phyloP scores from a whole-genome alignment of 768 basidiomycete species.

The Mycena rosella region DNA sequence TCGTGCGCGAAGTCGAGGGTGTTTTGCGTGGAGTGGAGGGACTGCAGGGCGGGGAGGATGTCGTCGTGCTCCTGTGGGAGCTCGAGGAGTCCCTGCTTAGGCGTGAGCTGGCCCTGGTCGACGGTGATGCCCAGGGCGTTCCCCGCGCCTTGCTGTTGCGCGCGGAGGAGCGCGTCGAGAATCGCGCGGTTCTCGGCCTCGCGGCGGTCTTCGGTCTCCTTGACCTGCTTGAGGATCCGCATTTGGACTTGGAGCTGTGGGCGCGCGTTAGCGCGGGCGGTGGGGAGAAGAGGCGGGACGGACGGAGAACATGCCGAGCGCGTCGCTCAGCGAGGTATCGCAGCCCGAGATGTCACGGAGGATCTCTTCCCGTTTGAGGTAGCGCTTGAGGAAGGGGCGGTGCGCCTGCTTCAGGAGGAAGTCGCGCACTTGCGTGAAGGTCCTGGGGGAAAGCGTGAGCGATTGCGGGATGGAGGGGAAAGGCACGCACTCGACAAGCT shows the following conservation, averaged over 20 bases:
- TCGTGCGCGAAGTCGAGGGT: conserved; percentile 65
- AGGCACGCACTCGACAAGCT: conserved; percentile 55
- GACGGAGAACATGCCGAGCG: conserved; percentile 64
- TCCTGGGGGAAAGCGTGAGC: neutral
- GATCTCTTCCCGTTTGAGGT: conserved; percentile 75
- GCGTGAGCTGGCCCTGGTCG: conserved; percentile 24
- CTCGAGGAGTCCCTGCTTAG: conserved; percentile 5
- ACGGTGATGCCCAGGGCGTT: conserved; percentile 27
- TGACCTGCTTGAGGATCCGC: conserved; percentile 65
- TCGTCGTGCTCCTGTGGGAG: conserved; percentile 5
- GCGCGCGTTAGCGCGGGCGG: neutral
- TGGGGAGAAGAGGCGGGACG: conserved; percentile 41
- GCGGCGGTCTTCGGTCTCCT: conserved; percentile 52
- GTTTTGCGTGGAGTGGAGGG: conserved; percentile 54
- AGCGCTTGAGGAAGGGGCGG: conserved; percentile 76
- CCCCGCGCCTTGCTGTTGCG: conserved; percentile 13
- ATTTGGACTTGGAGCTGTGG: conserved; percentile 62
- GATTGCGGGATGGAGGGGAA: neutral
- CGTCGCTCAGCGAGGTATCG: conserved; percentile 65
- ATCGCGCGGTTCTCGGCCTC: conserved; percentile 52
- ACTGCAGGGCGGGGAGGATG: conserved; percentile 41
- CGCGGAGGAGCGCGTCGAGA: conserved; percentile 46
- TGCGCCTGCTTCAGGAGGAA: conserved; percentile 66
- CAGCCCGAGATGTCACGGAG: conserved; percentile 61
- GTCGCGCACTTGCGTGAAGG: conserved; percentile 52